A percentile compares a stretch with the other conserved stretches of the same genome.
Evolutionary conservation across 257 asterid genomes (phyloP).

Genomic region (Nicotiana knightiana): DNA sequence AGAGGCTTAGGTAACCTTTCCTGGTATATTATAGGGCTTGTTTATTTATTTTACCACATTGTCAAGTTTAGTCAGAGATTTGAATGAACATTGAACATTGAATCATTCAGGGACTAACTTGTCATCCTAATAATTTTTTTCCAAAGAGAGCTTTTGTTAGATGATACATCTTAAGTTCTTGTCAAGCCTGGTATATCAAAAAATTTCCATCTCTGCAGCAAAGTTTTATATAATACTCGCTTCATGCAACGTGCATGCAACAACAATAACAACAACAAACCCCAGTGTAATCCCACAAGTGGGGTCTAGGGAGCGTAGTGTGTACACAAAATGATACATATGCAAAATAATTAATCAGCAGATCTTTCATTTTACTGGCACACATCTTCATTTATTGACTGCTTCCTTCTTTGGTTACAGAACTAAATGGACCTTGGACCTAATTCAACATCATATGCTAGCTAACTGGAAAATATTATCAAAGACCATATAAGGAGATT

Average conservation of each 20-base stretch:
- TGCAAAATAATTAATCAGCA: background rate
- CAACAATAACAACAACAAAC: too few relatives aligned
- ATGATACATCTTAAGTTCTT: background rate
- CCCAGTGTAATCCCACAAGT: too few relatives aligned
- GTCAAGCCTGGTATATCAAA: background rate
- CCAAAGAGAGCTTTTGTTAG: background rate
- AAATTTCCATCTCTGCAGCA: background rate
- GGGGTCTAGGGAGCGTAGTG: too few relatives aligned
- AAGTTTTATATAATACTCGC: background rate
- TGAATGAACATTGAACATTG: constrained; percentile 2
- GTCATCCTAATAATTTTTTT: background rate
- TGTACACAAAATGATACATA: background rate
- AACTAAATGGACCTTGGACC: background rate
- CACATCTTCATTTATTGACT: background rate
- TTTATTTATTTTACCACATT: background rate
- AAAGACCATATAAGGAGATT: background rate
- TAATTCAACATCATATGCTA: background rate
- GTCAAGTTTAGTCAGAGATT: background rate
- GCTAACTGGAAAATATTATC: background rate
- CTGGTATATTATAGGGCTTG: background rate
- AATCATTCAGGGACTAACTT: background rate
- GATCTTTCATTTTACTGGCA: background rate
- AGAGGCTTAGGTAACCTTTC: constrained; percentile 68
- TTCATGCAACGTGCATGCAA: background rate
- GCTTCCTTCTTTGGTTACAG: background rate